Percentiles rank a stretch among this genome's conserved stretches.
These are phyloP conservation scores for Caryopteris hybrid DNA, from an alignment of 305 asterid genomes.

Conservation along the genomic window DNA sequence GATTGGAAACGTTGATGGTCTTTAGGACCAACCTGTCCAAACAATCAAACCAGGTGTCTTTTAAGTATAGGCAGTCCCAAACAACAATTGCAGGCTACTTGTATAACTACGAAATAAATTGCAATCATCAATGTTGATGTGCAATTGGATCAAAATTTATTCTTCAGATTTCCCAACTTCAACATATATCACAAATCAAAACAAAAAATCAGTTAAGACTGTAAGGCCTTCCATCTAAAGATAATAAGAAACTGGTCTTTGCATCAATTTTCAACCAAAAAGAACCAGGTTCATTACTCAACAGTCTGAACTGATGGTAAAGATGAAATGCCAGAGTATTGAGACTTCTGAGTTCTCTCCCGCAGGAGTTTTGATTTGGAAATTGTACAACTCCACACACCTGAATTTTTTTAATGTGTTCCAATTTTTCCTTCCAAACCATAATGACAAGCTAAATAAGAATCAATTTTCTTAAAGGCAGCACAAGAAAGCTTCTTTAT, in stretches of 20 bases:
- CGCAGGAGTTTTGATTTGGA: neutral
- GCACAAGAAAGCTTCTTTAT: neutral
- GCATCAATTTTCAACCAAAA: too few relatives aligned
- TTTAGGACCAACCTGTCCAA: slow-evolving; percentile 67
- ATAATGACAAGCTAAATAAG: neutral
- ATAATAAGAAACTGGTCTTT: too few relatives aligned
- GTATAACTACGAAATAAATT: too few relatives aligned
- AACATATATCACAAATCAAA: neutral
- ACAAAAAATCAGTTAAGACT: neutral
- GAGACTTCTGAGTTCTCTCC: neutral
- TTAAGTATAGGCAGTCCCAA: neutral
- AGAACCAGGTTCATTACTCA: too few relatives aligned
- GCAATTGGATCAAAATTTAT: too few relatives aligned
- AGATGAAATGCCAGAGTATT: neutral
- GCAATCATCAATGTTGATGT: too few relatives aligned
- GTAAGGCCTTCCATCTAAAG: neutral
- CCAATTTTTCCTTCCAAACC: neutral
- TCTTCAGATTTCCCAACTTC: neutral
- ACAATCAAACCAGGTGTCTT: slow-evolving; percentile 15
- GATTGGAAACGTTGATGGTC: slow-evolving; percentile 93
- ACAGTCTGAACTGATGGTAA: neutral
- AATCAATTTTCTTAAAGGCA: too few relatives aligned
- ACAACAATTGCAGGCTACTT: neutral
- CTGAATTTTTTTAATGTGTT: neutral
- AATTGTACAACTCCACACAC: neutral